Conservation (phyloP, 2,329 filamentous ascomycete genomes). For the Nothophoma quercina region DNA sequence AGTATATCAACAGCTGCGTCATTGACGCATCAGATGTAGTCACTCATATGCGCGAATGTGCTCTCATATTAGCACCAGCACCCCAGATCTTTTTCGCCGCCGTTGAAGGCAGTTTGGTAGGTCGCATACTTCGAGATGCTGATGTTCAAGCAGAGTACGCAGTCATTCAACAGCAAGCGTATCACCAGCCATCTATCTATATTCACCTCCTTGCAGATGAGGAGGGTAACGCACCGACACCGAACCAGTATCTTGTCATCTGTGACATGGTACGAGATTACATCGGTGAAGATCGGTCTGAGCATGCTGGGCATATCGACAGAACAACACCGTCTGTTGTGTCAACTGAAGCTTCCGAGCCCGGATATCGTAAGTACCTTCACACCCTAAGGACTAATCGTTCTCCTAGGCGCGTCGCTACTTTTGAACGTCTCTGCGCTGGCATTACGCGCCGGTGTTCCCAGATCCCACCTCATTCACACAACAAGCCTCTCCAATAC, state of each 20-base stretch:
- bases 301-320: slow-evolving; percentile 29
- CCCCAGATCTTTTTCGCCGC: slow-evolving; percentile 32
- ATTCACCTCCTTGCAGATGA: slow-evolving; percentile 35
- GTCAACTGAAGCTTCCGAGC: slow-evolving; percentile 1
- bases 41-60: slow-evolving; percentile 31
- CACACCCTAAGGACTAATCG: slow-evolving; percentile 16
- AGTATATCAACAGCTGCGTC: slow-evolving; percentile 28
- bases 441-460: slow-evolving; percentile 24
- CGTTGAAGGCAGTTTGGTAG: slow-evolving; percentile 32
- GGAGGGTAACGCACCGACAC: slow-evolving; percentile 29
- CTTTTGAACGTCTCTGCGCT: slow-evolving; percentile 26
- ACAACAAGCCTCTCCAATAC: slow-evolving; percentile 24
- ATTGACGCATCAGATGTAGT: slow-evolving; percentile 21
- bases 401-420: slow-evolving; percentile 25
- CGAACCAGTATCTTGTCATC: slow-evolving; percentile 34
- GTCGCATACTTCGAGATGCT: slow-evolving; percentile 18
- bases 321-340: slow-evolving; percentile 23
- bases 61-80: slow-evolving; percentile 39
- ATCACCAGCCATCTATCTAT: slow-evolving; percentile 39
- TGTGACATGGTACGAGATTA: slow-evolving; percentile 30
- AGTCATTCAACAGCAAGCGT: slow-evolving; percentile 27
- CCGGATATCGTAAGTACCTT: slow-evolving; percentile 37
- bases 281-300: slow-evolving; percentile 4
- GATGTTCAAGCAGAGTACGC: slow-evolving; percentile 29
- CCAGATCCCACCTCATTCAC: slow-evolving; percentile 18